Base-by-base conservation (phyloP, 345 rosid species). In the Eutrema heterophyllum region DNA sequence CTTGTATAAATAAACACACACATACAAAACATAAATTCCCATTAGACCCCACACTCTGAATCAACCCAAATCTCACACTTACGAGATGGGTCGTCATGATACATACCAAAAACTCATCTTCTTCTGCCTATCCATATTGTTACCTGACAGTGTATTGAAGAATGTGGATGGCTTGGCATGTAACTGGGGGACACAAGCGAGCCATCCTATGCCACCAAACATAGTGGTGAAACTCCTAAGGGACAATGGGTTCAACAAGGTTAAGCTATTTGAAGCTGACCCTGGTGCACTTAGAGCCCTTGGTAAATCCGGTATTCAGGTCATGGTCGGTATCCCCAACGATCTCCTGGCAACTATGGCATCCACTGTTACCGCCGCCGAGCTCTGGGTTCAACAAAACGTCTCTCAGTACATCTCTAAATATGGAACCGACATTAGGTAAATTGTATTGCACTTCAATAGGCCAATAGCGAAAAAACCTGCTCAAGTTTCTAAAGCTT, bases 311-410 rank as follows among this genome's bases (percentile, higher is more conserved):
- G 97, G 96, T 51, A 95, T 88, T 30, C 86, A 92, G 30, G 97
- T 92, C 45, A 92, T 92, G 97, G 88, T 95, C 4, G 99, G 99
- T 33, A 95, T 95, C 40, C 97, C 97, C 4, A 95, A 92, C 73
- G 91, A 95, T 4, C 74, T 92, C 51, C 71, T 94, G 36, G 86
- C 83, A 8, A 63, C 88, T 1, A 81, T 94, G 43, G 90, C 98
- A 0, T 63, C 84, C 62, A 84, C 83, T 35, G 89, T 84, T 24
- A 72, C 80, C 18, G 71, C 67, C 50, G 96, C 97, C 1, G 73
- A 85, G 32, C 80, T 81, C 0, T 95, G 96, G 96, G 97, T 90
- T 36, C 84, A 84, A 16, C 88, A 79, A 45, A 92, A 92, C 52
- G 88, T 95, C 49, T 92, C 97, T 38, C 63, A 69, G 8, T 87